phyloP scores from a whole-genome alignment of 2,329 filamentous ascomycete genomes.

The Trichoderma sp. region DNA sequence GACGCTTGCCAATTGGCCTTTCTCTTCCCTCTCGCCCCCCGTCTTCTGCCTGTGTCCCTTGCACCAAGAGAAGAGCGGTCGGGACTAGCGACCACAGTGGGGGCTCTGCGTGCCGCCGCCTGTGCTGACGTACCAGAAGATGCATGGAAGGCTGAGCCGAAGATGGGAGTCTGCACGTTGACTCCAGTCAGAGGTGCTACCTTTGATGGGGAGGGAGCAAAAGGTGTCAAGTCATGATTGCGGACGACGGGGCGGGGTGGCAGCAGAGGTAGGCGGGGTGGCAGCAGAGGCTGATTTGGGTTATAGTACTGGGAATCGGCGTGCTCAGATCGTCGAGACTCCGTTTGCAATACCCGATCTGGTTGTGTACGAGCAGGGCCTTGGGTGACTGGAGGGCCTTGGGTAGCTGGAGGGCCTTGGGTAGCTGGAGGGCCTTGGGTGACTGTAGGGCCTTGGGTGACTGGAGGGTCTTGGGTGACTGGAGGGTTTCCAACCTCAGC shows the following conservation, averaged over 20 bases:
- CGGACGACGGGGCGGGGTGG: constrained; percentile 60
- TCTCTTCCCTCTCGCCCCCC: constrained; percentile 50
- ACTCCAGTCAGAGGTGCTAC: constrained; percentile 56
- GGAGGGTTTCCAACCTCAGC: constrained; percentile 20
- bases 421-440: constrained; percentile 25
- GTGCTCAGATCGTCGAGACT: constrained; percentile 29
- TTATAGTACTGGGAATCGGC: constrained; percentile 21
- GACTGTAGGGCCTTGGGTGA: constrained; percentile 31
- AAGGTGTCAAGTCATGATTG: constrained; percentile 68
- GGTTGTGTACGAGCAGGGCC: constrained; percentile 38
- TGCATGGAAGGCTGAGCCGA: not conserved
- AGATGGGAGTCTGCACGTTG: constrained; percentile 32
- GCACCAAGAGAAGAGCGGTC: constrained; percentile 58
- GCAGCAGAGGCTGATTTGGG: constrained; percentile 21
- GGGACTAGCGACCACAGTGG: constrained; percentile 50
- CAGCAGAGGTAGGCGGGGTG: too few species aligned
- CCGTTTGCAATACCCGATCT: constrained; percentile 43
- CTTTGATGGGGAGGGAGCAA: constrained; percentile 73
- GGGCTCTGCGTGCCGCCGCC: constrained; percentile 54
- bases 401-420: constrained; percentile 28
- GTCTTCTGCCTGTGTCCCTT: constrained; percentile 48
- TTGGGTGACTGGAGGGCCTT: constrained; percentile 18
- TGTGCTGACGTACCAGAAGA: constrained; percentile 41
- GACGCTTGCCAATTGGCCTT: constrained; percentile 49
- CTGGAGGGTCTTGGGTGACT: constrained; percentile 25